Evolutionary conservation across 306 rosid genomes (phyloP), one percentile per base, ranked within the genome.

Genomic region (Trifolium fragiferum): DNA sequence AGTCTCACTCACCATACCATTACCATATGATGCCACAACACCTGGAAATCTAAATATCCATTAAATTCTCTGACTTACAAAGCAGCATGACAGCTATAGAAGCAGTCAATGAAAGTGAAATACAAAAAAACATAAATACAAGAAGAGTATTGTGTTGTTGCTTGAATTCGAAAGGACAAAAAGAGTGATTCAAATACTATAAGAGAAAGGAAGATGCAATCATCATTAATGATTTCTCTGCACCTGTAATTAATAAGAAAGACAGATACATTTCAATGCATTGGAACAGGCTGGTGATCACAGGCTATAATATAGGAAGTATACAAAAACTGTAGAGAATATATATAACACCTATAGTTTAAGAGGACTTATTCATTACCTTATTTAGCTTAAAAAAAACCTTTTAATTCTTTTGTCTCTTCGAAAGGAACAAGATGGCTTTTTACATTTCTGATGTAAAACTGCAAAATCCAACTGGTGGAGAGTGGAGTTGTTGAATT

Each of bases 31-130:
- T 72, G 82, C 82, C 75, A 82, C 88, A 82, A 84, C 84, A 83
- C 93, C 92, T 86, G 90, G 84, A 85, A 89, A 81, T 86, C 76
- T 65, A 85, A 87, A 80, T 37, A 78, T 51, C 79, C 81, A 88
- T 92, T 92, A 73, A 89, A 84, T 87, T 86, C 79, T 86, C 93
- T 84, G 97, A 90, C 95, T 83, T 70, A 54, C 35, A 18, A 38
- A 71, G 87, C 73, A 86, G 90, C 80, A 74, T 37, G 86, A 79
- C 86, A 90, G 97, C 82, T 86, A 27, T 61, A 85, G 96, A 89
- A 84, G 84, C 81, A 80, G 90, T 84, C 85, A 86, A 75, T 82
- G 90, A 87, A 87, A 87, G 86, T 76, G 92, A 89, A 88, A 85
- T 68, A 76, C 62, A 83, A 66, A 77, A 77, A 70, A 73, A 81